phyloP scores from a whole-genome alignment of 176 grass and related monocot species.

The Otatea glauca region DNA sequence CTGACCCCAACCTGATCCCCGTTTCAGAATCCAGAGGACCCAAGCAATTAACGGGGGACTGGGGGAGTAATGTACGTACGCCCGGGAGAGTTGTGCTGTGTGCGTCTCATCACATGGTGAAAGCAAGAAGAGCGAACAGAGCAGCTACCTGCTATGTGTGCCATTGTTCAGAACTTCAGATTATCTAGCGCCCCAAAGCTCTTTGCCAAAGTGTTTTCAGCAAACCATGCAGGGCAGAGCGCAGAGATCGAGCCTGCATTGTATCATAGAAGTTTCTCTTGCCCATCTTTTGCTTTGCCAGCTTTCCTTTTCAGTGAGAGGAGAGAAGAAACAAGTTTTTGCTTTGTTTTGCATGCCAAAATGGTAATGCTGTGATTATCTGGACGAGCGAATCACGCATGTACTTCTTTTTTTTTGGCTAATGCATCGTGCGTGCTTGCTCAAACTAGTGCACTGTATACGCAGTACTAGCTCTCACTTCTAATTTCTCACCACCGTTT shows the following conservation, averaged over 20 bases:
- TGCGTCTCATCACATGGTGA: conserved; percentile 20
- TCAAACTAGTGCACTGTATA: background rate
- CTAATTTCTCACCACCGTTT: background rate
- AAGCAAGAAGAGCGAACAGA: background rate
- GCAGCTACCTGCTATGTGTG: background rate
- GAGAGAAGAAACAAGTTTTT: background rate
- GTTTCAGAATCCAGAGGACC: conserved; percentile 12
- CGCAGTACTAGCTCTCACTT: background rate
- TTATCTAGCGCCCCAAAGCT: background rate
- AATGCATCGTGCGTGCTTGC: background rate
- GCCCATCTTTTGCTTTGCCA: conserved; percentile 13
- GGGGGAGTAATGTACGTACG: background rate
- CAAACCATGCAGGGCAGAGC: background rate
- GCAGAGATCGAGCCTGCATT: conserved; percentile 16
- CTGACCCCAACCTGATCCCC: background rate
- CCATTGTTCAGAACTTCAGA: background rate
- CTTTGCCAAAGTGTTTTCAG: background rate
- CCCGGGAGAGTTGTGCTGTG: background rate
- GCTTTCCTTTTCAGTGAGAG: background rate
- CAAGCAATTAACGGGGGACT: background rate
- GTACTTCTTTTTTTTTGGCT: background rate
- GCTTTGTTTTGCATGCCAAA: background rate
- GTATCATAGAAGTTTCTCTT: conserved; percentile 32
- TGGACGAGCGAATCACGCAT: background rate
- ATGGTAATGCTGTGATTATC: conserved; percentile 21